Evolutionary conservation across 2,329 filamentous ascomycete genomes (phyloP), one percentile per base, ranked within the genome.

Genomic region (Pseudocercospora macadamiae): DNA sequence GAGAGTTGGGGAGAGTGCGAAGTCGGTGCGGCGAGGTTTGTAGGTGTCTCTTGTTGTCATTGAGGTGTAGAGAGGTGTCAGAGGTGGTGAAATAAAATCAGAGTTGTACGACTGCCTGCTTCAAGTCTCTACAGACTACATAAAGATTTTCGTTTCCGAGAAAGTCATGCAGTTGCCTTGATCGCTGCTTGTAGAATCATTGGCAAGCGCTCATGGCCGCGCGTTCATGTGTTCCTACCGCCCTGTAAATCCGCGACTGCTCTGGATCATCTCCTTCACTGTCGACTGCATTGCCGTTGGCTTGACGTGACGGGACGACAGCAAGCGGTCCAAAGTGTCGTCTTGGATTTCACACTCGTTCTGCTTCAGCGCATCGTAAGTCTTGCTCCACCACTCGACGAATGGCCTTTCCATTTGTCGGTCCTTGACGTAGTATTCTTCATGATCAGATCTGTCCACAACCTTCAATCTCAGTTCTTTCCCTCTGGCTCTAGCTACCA

Each of bases 371-470:
- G 77, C 77, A 61, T 78, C 76, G 58, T 80, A 80, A 21, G 76
- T 76, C 32, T 69, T 74, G 34, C 72, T 74, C 79, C 79, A 81
- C 79, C 78, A 80, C 63, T 75, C 74, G 4, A 80, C 74, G 42
- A 71, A 67, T 6, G 66, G 58, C 51, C 71, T 70, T 19, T 77
- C 71, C 66, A 73, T 73, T 0, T 70, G 70, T 53, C 66, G 71
- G 37, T 75, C 67, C 7, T 72, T 54, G 1, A 75, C 68, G 64
- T 80, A 47, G 59, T 66, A 76, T 18, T 71, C 68, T 57, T 78
- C 77, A 57, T 78, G 75, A 60, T 77, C 76, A 30, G 74, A 67
- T 54, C 70, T 71, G 4, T 57, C 49, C 3, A 78, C 75, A 3
- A 76, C 59, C 63, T 74, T 75, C 16, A 79, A 16, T 23, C 47